A percentile compares a stretch with the other conserved stretches of the same genome.
phyloP scores from a whole-genome alignment of 371 early-diverging fungal genomes.

The Mucor velutinosus region DNA sequence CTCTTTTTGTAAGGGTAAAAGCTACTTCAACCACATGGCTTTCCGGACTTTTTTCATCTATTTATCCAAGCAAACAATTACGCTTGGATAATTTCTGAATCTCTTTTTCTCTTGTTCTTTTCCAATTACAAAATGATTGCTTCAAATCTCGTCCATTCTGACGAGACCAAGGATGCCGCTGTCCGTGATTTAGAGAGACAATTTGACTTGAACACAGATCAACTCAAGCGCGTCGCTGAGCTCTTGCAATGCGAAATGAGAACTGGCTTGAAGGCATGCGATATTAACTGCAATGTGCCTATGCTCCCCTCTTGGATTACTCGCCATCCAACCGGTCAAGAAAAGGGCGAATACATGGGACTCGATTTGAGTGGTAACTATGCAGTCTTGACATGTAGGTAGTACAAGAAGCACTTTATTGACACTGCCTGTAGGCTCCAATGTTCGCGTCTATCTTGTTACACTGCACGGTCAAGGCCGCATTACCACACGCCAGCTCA shows the following conservation, averaged over 20 bases:
- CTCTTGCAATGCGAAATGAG: slow-evolving; percentile 67
- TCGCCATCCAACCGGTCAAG: slow-evolving; percentile 75
- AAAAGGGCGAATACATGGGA: slow-evolving; percentile 84
- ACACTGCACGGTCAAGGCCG: slow-evolving; percentile 72
- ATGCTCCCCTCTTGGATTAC: slow-evolving; percentile 65
- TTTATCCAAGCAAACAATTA: background rate
- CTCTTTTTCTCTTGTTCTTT: background rate
- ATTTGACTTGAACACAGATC: slow-evolving; percentile 21
- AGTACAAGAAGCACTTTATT: background rate
- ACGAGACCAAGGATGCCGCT: slow-evolving; percentile 16
- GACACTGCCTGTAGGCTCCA: slow-evolving; percentile 48
- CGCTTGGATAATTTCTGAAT: background rate
- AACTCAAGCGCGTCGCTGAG: slow-evolving; percentile 8
- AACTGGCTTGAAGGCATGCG: slow-evolving; percentile 63
- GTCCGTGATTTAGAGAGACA: slow-evolving; percentile 12
- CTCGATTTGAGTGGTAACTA: slow-evolving; percentile 87
- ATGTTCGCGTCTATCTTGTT: slow-evolving; percentile 87
- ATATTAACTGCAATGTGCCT: slow-evolving; percentile 49
- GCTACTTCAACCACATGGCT: background rate
- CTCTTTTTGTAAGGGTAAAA: background rate
- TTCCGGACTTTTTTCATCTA: background rate
- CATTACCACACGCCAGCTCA: slow-evolving; percentile 68
- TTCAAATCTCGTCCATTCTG: background rate
- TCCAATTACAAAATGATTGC: slow-evolving; percentile 5
- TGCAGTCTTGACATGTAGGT: background rate